A percentile compares a stretch with the other conserved stretches of the same genome.
phyloP scores from a whole-genome alignment of 306 rosid genomes.

The Cicer bijugum region DNA sequence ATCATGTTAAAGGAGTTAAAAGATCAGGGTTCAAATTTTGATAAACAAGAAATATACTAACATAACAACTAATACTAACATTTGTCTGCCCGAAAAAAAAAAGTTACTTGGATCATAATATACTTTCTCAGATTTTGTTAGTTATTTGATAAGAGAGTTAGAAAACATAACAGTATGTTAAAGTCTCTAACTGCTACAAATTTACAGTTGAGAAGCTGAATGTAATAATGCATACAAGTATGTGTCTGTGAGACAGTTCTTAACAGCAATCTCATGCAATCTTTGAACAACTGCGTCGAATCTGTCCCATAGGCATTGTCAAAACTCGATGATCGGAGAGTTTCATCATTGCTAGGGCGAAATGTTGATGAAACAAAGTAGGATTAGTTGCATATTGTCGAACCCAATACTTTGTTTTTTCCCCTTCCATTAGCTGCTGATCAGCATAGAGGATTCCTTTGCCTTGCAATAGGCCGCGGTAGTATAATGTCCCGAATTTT shows the following conservation, averaged over 20 bases:
- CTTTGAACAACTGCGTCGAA: slow-evolving; percentile 51
- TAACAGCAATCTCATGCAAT: slow-evolving; percentile 38
- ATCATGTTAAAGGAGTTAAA: background rate
- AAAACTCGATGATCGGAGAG: slow-evolving; percentile 53
- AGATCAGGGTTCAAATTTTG: too few relatives aligned
- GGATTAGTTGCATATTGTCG: slow-evolving; percentile 47
- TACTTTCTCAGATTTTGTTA: slow-evolving; percentile 2
- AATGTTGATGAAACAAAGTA: slow-evolving; percentile 47
- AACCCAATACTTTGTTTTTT: slow-evolving; percentile 47
- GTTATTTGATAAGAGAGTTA: slow-evolving; percentile 18
- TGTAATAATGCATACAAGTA: slow-evolving; percentile 13
- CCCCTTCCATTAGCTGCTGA: slow-evolving; percentile 50
- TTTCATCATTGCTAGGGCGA: slow-evolving; percentile 54
- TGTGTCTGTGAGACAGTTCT: slow-evolving; percentile 7
- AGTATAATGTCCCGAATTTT: slow-evolving; percentile 45
- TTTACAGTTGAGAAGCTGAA: slow-evolving; percentile 9
- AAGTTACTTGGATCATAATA: slow-evolving; percentile 25
- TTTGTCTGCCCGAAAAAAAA: too few relatives aligned
- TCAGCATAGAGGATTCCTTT: slow-evolving; percentile 55
- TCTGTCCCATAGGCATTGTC: slow-evolving; percentile 52
- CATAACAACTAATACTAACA: too few relatives aligned
- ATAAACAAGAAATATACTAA: too few relatives aligned
- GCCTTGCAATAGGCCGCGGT: slow-evolving; percentile 43
- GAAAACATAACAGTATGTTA: background rate
- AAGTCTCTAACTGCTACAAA: background rate